These are phyloP conservation scores for Rhododendron kiyosumense DNA, from an alignment of 148 eudicot species.

Conservation along the genomic window DNA sequence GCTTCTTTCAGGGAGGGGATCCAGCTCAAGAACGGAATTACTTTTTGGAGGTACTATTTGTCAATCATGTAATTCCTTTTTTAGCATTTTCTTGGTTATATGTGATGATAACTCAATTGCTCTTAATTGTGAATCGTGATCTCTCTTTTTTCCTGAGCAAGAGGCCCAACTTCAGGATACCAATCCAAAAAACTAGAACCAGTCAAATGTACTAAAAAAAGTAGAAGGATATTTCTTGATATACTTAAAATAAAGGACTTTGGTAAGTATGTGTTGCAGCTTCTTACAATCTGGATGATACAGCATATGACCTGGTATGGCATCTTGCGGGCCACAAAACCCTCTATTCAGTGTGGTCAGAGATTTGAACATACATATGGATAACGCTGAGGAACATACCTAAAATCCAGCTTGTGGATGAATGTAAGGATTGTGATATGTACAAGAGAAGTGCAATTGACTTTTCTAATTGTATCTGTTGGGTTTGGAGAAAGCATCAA, in stretches of 20 bases:
- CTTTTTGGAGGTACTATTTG: conserved; percentile 34
- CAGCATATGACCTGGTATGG: not conserved
- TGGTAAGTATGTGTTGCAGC: not conserved
- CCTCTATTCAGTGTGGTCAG: not conserved
- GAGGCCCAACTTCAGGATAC: not conserved
- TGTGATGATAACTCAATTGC: not conserved
- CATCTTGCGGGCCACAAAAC: not conserved
- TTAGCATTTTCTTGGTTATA: not conserved
- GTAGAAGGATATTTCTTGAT: not conserved
- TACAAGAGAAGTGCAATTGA: not conserved
- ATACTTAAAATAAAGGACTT: not conserved
- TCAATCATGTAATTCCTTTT: not conserved
- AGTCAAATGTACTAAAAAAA: not conserved
- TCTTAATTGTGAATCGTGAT: not conserved
- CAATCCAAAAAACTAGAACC: not conserved
- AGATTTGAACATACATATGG: not conserved
- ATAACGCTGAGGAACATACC: not conserved
- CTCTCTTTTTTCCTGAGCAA: not conserved
- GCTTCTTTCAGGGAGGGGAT: conserved; percentile 40
- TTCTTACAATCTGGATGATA: not conserved
- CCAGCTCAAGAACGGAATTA: conserved; percentile 43
- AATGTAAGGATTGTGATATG: not conserved
- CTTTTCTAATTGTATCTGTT: not conserved
- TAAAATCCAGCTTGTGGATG: not conserved
- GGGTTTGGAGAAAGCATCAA: not conserved